phyloP scores from a whole-genome alignment of 2,329 filamentous ascomycete genomes.

The Botrytis cinerea region DNA sequence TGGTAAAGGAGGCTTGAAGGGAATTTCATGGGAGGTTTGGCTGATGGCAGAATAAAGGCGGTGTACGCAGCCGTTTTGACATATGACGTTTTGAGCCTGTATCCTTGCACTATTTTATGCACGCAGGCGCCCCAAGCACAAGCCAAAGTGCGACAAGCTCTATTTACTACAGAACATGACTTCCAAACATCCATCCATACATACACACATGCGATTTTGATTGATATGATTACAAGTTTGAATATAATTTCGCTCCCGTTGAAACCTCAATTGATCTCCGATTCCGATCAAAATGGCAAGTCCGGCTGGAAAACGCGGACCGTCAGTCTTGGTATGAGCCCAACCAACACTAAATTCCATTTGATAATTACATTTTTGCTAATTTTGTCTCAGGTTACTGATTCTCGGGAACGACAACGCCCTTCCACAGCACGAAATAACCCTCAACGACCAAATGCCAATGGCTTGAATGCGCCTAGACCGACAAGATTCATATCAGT shows the following conservation, averaged over 20 bases:
- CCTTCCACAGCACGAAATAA: constrained; percentile 41
- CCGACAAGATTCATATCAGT: constrained; percentile 81
- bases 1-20: not conserved
- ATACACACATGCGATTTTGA: not conserved
- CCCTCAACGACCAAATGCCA: constrained; percentile 42
- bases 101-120: constrained; percentile 21
- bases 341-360: constrained; percentile 1
- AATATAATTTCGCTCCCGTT: constrained; percentile 1
- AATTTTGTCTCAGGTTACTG: constrained; percentile 52
- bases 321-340: constrained; percentile 59
- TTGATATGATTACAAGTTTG: constrained; percentile 2
- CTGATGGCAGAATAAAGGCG: not conserved
- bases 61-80: not conserved
- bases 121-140: not conserved
- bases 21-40: not conserved
- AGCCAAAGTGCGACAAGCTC: not conserved
- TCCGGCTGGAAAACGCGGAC: constrained; percentile 51
- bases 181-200: not conserved
- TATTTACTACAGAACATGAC: not conserved
- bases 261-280: not conserved
- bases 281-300: constrained; percentile 21
- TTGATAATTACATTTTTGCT: constrained; percentile 5
- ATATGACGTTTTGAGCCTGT: constrained; percentile 12
- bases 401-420: constrained; percentile 58
- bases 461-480: constrained; percentile 40